phyloP scores from a whole-genome alignment of 176 grass and related monocot genomes.

The Oryza glaberrima region DNA sequence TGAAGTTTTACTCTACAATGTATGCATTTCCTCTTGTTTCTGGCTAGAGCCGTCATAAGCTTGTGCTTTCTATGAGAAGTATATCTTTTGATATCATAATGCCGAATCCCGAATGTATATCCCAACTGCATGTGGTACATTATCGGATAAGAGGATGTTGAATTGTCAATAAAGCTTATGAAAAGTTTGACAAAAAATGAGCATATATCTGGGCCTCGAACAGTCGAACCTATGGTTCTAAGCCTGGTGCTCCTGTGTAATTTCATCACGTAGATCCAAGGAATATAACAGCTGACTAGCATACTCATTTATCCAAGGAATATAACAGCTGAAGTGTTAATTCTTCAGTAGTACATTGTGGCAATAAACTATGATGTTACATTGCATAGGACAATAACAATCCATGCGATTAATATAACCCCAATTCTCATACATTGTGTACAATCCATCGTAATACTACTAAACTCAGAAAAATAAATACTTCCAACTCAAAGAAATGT shows the following conservation, averaged over 20 bases:
- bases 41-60: constrained; percentile 19
- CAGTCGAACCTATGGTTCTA: background rate
- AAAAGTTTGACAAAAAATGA: background rate
- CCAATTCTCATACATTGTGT: too few species aligned
- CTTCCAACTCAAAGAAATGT: too few species aligned
- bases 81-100: background rate
- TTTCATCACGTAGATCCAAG: background rate
- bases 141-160: constrained; percentile 25
- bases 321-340: too few species aligned
- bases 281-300: too few species aligned
- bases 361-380: too few species aligned
- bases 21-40: constrained; percentile 30
- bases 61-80: constrained; percentile 4
- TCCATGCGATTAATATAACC: too few species aligned
- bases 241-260: background rate
- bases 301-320: too few species aligned
- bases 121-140: background rate
- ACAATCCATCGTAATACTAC: too few species aligned
- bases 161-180: background rate
- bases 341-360: too few species aligned
- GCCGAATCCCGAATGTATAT: background rate
- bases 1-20: background rate
- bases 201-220: background rate
- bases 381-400: too few species aligned
- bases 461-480: too few species aligned